phyloP scores from a whole-genome alignment of 208 protist genomes.

The Crithidia acanthocephali region DNA sequence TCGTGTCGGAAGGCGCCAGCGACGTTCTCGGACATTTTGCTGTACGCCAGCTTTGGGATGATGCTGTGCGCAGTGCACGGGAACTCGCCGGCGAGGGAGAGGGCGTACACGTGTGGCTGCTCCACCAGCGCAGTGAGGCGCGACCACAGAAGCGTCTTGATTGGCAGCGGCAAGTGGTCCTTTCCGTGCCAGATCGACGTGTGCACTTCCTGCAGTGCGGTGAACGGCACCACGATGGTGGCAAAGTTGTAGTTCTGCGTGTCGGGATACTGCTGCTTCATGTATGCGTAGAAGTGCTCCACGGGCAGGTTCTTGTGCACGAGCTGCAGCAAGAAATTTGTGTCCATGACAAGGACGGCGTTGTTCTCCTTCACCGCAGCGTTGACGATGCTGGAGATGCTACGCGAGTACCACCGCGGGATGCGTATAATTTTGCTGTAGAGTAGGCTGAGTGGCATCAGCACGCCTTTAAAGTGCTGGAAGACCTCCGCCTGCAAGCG shows the following conservation, averaged over 20 bases:
- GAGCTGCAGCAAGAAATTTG: conserved; percentile 87
- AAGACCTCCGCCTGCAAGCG: conserved; percentile 54
- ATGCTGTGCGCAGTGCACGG: conserved; percentile 54
- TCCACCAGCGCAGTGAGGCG: conserved; percentile 55
- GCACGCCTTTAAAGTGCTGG: conserved; percentile 40
- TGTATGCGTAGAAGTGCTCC: conserved; percentile 70
- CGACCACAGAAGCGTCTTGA: conserved; percentile 73
- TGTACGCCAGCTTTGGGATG: conserved; percentile 73
- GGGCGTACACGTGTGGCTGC: conserved; percentile 52
- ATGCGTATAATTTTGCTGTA: conserved; percentile 53
- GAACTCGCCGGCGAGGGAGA: conserved; percentile 68
- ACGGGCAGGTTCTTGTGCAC: conserved; percentile 70
- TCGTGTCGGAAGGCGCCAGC: conserved; percentile 41
- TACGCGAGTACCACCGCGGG: conserved; percentile 54
- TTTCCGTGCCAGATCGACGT: conserved; percentile 62
- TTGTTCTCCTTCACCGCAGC: conserved; percentile 38
- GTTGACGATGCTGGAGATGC: conserved; percentile 44
- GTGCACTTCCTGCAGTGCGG: conserved; percentile 65
- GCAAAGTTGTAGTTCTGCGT: conserved; percentile 28
- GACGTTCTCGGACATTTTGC: conserved; percentile 32
- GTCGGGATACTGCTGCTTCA: conserved; percentile 59
- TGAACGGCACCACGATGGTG: conserved; percentile 81
- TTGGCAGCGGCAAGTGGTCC: conserved; percentile 40
- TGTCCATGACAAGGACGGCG: conserved; percentile 74
- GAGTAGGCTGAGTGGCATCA: conserved; percentile 51